phyloP scores from a whole-genome alignment of 2,329 filamentous ascomycete species.

The Pestalotiopsis sp. region DNA sequence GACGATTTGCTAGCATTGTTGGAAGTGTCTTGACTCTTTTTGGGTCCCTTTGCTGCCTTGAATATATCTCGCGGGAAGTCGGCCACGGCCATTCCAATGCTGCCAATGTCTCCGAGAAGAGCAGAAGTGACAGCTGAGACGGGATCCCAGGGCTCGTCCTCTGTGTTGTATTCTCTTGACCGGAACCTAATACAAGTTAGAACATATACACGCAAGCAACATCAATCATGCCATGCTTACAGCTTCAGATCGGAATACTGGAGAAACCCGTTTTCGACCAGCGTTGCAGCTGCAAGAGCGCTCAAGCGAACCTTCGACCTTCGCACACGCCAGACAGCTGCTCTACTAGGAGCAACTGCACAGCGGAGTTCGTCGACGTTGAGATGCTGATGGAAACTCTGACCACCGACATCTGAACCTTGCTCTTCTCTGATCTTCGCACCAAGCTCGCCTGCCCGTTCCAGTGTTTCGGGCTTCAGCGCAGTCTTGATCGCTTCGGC shows the following conservation, averaged over 20 bases:
- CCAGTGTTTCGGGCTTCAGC: constrained; percentile 59
- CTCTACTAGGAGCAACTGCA: constrained; percentile 65
- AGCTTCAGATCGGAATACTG: constrained; percentile 74
- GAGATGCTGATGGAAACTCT: constrained; percentile 73
- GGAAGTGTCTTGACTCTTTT: constrained; percentile 20
- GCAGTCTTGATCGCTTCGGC: constrained; percentile 65
- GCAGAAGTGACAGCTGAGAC: constrained; percentile 77
- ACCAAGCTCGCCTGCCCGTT: constrained; percentile 61
- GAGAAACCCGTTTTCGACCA: constrained; percentile 66
- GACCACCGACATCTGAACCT: constrained; percentile 64
- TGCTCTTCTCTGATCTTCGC: constrained; percentile 67
- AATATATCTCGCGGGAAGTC: constrained; percentile 68
- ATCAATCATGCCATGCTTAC: constrained; percentile 44
- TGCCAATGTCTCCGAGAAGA: constrained; percentile 79
- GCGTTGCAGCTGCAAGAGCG: constrained; percentile 69
- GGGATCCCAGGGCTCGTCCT: constrained; percentile 78
- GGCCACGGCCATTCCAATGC: constrained; percentile 79
- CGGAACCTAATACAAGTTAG: constrained; percentile 44
- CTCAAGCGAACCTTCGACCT: constrained; percentile 70
- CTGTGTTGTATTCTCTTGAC: constrained; percentile 70
- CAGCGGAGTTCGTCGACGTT: constrained; percentile 70
- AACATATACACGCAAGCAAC: not conserved
- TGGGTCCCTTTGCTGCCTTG: constrained; percentile 33
- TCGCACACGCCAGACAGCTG: constrained; percentile 76
- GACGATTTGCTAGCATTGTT: constrained; percentile 20